Evolutionary conservation across 129 eudicot species (phyloP).

Genomic region (Mikania micrantha): DNA sequence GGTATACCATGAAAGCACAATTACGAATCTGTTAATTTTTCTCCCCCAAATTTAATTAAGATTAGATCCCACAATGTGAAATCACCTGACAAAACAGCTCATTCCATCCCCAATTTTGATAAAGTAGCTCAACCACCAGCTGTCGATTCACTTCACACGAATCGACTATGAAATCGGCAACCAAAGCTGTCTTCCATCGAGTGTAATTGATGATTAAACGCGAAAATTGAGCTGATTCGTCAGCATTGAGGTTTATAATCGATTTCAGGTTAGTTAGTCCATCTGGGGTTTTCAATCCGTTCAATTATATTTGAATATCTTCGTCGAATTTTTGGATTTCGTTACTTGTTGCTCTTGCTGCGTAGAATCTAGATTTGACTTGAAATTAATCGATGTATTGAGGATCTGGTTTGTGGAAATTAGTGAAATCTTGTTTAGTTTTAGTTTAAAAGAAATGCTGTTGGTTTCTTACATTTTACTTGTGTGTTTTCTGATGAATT

Average conservation of each 20-base stretch:
- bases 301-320: background rate
- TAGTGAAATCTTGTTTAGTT: background rate
- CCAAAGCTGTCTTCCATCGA: too few species aligned
- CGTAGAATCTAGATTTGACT: background rate
- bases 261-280: conserved; percentile 10
- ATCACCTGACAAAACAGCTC: conserved; percentile 24
- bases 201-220: background rate
- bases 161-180: background rate
- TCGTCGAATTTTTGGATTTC: background rate
- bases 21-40: too few species aligned
- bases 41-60: too few species aligned
- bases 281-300: background rate
- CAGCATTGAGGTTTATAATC: background rate
- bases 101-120: background rate
- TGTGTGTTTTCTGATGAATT: background rate
- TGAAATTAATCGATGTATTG: background rate
- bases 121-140: conserved; percentile 18
- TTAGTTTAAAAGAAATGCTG: background rate
- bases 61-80: conserved; percentile 23
- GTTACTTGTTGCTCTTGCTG: background rate
- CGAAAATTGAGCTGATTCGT: background rate
- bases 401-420: conserved; percentile 18
- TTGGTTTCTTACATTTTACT: background rate
- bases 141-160: conserved; percentile 11
- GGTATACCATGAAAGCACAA: too few species aligned